A percentile compares a stretch with the other conserved stretches of the same genome.
Conservation (phyloP, 2,329 filamentous ascomycete species). For the Cladosporium colombiae region DNA sequence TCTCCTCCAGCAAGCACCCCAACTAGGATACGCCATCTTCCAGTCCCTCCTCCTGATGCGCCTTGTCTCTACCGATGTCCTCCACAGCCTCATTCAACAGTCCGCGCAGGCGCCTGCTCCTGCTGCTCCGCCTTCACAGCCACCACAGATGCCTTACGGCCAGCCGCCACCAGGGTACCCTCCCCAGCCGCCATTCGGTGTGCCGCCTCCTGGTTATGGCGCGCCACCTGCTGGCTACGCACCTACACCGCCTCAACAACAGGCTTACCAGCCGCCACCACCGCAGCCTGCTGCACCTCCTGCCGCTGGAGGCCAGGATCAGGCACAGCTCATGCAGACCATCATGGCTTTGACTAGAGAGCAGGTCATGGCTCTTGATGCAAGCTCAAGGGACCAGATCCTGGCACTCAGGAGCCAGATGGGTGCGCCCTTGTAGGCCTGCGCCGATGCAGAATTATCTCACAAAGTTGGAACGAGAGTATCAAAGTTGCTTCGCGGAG, state of each 20-base stretch:
- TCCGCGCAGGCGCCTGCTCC: slow-evolving; percentile 39
- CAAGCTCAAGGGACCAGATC: slow-evolving; percentile 75
- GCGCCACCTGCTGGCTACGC: slow-evolving; percentile 42
- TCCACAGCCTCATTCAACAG: slow-evolving; percentile 75
- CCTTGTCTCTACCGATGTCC: slow-evolving; percentile 80
- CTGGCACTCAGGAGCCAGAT: slow-evolving; percentile 71
- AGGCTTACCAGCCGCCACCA: slow-evolving; percentile 39
- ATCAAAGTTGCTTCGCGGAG: neutral
- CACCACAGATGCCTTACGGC: slow-evolving; percentile 38
- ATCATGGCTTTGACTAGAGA: slow-evolving; percentile 79
- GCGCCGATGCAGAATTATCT: neutral
- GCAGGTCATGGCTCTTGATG: slow-evolving; percentile 67
- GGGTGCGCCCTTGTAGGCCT: slow-evolving; percentile 23
- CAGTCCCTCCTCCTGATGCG: slow-evolving; percentile 91
- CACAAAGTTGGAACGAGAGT: neutral
- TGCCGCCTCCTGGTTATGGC: slow-evolving; percentile 32
- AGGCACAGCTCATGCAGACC: slow-evolving; percentile 75
- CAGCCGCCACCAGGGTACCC: slow-evolving; percentile 37
- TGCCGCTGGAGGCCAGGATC: slow-evolving; percentile 52
- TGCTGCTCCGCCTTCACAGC: slow-evolving; percentile 27
- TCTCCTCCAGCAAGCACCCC: slow-evolving; percentile 83
- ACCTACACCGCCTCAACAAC: slow-evolving; percentile 48
- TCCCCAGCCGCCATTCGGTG: slow-evolving; percentile 30
- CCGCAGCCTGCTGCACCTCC: slow-evolving; percentile 46
- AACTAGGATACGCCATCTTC: slow-evolving; percentile 92